Evolutionary conservation across 1,284 basidiomycete species (phyloP), one percentile per base, ranked within the genome.

Genomic region (Leccinum ponderosum): DNA sequence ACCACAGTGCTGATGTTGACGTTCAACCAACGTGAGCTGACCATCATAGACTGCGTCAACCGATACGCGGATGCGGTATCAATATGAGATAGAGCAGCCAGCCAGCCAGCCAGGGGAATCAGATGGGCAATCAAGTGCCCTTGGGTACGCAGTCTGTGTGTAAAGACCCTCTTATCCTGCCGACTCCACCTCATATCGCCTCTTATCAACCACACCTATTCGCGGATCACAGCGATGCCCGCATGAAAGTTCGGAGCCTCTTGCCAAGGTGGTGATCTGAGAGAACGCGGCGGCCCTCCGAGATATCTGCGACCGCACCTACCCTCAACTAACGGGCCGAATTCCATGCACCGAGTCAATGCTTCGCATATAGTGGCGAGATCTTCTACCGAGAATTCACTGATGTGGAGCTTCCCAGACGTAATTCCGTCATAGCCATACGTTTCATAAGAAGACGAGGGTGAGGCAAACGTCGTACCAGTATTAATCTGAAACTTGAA

Each of bases 141-240:
- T 15, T 37, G 20, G 3, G 20, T 31, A 54, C 25, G 55, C 39
- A 29, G 22, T 22, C 31, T 53, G 2, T 11, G 39, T 42, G 39
- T 35, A 2, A 31, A 31, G 6, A 20, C n/a, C 51, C 51, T 56
- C 58, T 64, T 60, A 61, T 66, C 56, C 25, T 20, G 39, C 4
- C 31, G 5, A 56, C 53, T 55, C 57, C 42, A 59, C 53, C 27
- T 20, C 27, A 14, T 20, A 53, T 20, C 52, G 12, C 31, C 31
- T 35, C 6, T 35, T 33, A 11, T 27, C 27, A n/a, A 27, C 48
- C 48, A 27, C 25, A 15, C 17, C 48, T 25, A 4, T 50, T 25
- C 20, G 47, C 31, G 29, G 25, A 55, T 56, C 31, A 33, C 39
- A 31, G 31, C 22, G 42, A 44, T 44, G 7, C 17, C 42, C 6